Evolutionary conservation across 129 eudicot species (phyloP).

Genomic region (carrot (Daucus carota)): DH1_v3.0 NC_030381.2:3280001-3280500

Average conservation of each 20-base stretch:
- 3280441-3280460: conserved; percentile 86
- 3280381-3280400: conserved; percentile 83
- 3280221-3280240: conserved; percentile 58
- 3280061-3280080: too few relatives aligned
- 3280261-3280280: conserved; percentile 5
- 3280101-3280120: too few relatives aligned
- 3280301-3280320: neutral
- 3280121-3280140: too few relatives aligned
- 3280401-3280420: conserved; percentile 73
- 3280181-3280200: conserved; percentile 57
- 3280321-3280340: neutral
- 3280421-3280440: conserved; percentile 75
- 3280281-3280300: neutral
- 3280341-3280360: conserved; percentile 41
- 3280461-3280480: conserved; percentile 87
- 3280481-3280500: conserved; percentile 87
- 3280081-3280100: too few relatives aligned
- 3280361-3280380: conserved; percentile 63
- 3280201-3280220: conserved; percentile 78
- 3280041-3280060: too few relatives aligned
- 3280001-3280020: too few relatives aligned
- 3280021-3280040: too few relatives aligned
- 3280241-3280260: conserved; percentile 69
- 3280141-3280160: too few relatives aligned
- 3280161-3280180: neutral